Percentiles rank a stretch among this genome's conserved stretches.
phyloP scores from a whole-genome alignment of 208 protist species.

The Acanthamoeba sp. region DNA sequence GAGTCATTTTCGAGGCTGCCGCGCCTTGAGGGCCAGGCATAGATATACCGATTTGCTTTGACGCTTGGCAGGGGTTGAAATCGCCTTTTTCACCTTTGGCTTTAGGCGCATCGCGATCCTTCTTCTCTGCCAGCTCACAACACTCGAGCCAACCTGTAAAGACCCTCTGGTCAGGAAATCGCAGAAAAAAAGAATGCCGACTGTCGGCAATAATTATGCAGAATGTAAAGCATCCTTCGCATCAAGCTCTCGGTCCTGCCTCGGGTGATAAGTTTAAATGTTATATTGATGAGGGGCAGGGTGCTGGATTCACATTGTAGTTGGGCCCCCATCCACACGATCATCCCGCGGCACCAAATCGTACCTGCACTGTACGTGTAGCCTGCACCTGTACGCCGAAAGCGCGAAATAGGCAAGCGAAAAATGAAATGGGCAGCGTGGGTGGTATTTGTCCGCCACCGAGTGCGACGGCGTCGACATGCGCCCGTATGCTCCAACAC shows the following conservation, averaged over 20 bases:
- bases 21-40: neutral
- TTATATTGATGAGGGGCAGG: too few relatives aligned
- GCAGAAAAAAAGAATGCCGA: neutral
- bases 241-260: too few relatives aligned
- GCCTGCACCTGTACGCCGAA: too few relatives aligned
- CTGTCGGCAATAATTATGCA: neutral
- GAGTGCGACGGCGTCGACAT: neutral
- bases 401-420: too few relatives aligned
- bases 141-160: neutral
- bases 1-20: neutral
- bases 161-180: neutral
- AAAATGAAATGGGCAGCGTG: neutral
- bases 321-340: too few relatives aligned
- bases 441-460: neutral
- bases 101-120: conserved; percentile 35
- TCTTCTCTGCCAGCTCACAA: conserved; percentile 1
- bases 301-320: too few relatives aligned
- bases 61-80: conserved; percentile 19
- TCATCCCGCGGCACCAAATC: too few relatives aligned
- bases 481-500: neutral
- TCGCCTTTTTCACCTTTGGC: conserved; percentile 38
- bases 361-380: too few relatives aligned
- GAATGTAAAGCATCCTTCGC: too few relatives aligned
- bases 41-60: conserved; percentile 42
- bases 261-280: too few relatives aligned